Evolutionary conservation across 2,329 filamentous ascomycete species (phyloP), one percentile per base, ranked within the genome.

Genomic region (Mycosphaerella arachidis): DNA sequence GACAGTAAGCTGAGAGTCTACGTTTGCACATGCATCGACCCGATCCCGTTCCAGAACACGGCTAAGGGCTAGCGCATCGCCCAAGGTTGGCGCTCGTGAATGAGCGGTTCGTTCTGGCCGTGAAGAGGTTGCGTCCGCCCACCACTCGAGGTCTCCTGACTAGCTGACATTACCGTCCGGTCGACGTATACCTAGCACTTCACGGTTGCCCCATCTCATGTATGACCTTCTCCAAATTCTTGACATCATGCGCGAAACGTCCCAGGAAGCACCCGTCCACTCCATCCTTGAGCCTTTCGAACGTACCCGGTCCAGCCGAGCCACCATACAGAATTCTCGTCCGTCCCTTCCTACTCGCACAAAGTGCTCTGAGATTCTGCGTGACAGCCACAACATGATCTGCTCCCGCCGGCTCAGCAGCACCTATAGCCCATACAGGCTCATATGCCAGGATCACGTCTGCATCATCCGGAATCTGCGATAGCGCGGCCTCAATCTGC

Each of bases 361-460:
- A 76, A 56, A 82, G 77, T 29, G 84, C 80, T 56, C 87, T 81
- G 53, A 92, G 80, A 18, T 84, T 84, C 67, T 81, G 81, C 16
- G 89, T 86, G 1, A 94, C 89, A 40, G 79, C 82, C 4, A 87
- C 82, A 0, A 95, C 88, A 71, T 95, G 87, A 62, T 87, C 86
- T 18, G 86, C 83, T 7, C 82, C 82, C 0, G 91, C 91, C 2
- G 91, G 90, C 68, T 87, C 79, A 1, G 82, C 78, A 9, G 90
- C 86, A 0, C 91, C 91, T 73, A 94, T 95, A 0, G 91, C 91
- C 91, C 91, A 95, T 1, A 94, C 90, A 7, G 91, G 91, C 77
- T 95, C 91, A 71, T 95, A 95, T 0, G 91, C 91, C 59, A 95
- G 81, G 6, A 93, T 83, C 5, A 94, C 82, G 52, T 91, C 87